Evolutionary conservation across 1,284 basidiomycete genomes (phyloP).

Genomic region (Cryptococcus amylolentus): DNA sequence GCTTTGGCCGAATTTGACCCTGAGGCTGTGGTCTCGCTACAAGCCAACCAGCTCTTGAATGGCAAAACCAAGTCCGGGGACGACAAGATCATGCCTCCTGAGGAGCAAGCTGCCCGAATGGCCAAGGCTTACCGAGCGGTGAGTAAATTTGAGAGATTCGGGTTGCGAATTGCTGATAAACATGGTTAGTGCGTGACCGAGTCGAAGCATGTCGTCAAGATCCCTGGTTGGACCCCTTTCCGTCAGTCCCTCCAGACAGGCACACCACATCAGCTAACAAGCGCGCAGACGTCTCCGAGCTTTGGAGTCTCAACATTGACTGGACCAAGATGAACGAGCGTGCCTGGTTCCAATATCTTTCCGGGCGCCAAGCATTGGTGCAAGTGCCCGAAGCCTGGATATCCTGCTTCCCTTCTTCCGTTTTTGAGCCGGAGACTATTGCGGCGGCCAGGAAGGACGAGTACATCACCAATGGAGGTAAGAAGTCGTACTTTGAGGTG

Average conservation of each 20-base stretch:
- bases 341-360: constrained; percentile 8
- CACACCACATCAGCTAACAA: background rate
- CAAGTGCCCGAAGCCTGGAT: constrained; percentile 7
- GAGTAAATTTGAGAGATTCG: too few relatives aligned
- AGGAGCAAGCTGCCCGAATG: background rate
- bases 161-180: too few relatives aligned
- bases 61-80: background rate
- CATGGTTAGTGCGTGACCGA: constrained; percentile 3
- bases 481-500: constrained; percentile 10
- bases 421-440: constrained; percentile 11
- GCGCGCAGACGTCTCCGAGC: constrained; percentile 15
- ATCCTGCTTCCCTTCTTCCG: constrained; percentile 15
- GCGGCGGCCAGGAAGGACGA: constrained; percentile 6
- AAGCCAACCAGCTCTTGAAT: background rate
- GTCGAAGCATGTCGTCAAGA: constrained; percentile 7
- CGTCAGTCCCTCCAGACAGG: constrained; percentile 4
- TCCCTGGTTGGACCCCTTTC: constrained; percentile 17
- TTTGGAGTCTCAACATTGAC: constrained; percentile 10
- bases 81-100: background rate
- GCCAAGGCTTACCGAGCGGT: background rate
- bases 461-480: constrained; percentile 2
- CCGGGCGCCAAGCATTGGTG: constrained; percentile 3
- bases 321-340: constrained; percentile 4
- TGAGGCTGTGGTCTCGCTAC: background rate
- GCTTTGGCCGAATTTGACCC: background rate